Percentiles rank a stretch among this genome's conserved stretches.
phyloP scores from a whole-genome alignment of 2,329 filamentous ascomycete species.

The Verticillium klebahnii region DNA sequence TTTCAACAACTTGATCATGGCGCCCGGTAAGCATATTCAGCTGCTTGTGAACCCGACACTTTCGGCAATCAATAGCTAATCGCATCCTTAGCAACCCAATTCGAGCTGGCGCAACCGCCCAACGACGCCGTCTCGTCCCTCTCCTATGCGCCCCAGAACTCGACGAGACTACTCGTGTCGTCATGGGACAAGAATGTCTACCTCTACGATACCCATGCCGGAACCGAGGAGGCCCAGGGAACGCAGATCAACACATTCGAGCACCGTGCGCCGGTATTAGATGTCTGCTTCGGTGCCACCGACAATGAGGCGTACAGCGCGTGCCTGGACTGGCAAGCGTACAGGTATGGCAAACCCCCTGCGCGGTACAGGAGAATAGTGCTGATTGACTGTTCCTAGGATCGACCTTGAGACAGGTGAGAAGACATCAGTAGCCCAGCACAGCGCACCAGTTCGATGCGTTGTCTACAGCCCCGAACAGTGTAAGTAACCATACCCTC shows the following conservation, averaged over 20 bases:
- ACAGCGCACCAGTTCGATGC: conserved; percentile 73
- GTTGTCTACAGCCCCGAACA: conserved; percentile 77
- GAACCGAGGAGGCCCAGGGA: conserved; percentile 52
- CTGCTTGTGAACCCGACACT: neutral
- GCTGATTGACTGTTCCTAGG: conserved; percentile 19
- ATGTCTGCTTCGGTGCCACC: conserved; percentile 83
- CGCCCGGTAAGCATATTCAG: neutral
- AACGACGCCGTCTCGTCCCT: conserved; percentile 83
- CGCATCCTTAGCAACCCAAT: conserved; percentile 57
- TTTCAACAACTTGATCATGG: neutral
- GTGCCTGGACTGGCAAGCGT: conserved; percentile 83
- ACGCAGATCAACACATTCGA: conserved; percentile 69
- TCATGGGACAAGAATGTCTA: conserved; percentile 95
- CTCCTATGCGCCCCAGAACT: conserved; percentile 75
- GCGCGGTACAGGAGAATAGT: neutral
- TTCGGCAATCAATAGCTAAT: neutral
- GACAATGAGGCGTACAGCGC: conserved; percentile 82
- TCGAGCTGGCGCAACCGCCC: conserved; percentile 77
- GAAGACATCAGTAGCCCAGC: conserved; percentile 71
- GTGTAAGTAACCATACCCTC: conserved; percentile 37
- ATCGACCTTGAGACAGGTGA: conserved; percentile 69
- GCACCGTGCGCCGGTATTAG: conserved; percentile 80
- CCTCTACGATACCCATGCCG: conserved; percentile 68
- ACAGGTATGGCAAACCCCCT: conserved; percentile 46
- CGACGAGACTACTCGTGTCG: conserved; percentile 75